Evolutionary conservation across 2,329 filamentous ascomycete genomes (phyloP), one percentile per base, ranked within the genome.

Genomic region (Fusarium pininemorale): DNA sequence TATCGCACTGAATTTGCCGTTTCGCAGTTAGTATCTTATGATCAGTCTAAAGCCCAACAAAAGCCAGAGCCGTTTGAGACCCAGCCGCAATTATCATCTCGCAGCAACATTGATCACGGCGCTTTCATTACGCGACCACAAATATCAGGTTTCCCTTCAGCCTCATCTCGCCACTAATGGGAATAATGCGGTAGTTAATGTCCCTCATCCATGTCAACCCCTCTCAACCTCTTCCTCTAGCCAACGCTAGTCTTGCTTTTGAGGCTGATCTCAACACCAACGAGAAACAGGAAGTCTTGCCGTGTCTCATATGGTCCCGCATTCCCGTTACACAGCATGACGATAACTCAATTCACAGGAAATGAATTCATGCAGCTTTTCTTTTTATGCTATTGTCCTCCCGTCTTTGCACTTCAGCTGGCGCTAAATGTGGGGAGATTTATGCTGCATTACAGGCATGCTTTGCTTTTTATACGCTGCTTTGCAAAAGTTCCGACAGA

Each of bases 101-200:
- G 14, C 3, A 9, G 3, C 20, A 16, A 4, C 0, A 48, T n/a
- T 12, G 10, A 18, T 50, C 20, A 16, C 6, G 7, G 5, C 11
- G 4, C 47, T 18, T 12, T 5, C 9, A 3, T n/a, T 4, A 18
- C 7, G 22, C 11, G 11, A 50, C 22, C 26, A 22, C 20, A 18
- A n/a, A 50, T n/a, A 50, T n/a, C 47, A n/a, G 7, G 28, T 18
- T 50, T 22, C 13, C 3, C 11, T 32, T n/a, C 15, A 32, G 47
- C 47, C 47, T 51, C 28, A 18, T 24, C 20, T 51, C 11, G 11
- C 47, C 15, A 32, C 47, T 32, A 32, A 32, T 32, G 15, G 15
- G 6, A 32, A 51, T 24, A 51, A 24, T 32, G 4, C 28, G 47
- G 28, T 7, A 14, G 15, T 20, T 14, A 24, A 14, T 51, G 8